Percentiles rank a stretch among this genome's conserved stretches.
phyloP scores from a whole-genome alignment of 768 basidiomycete species.

The Calvatia gigantea region DNA sequence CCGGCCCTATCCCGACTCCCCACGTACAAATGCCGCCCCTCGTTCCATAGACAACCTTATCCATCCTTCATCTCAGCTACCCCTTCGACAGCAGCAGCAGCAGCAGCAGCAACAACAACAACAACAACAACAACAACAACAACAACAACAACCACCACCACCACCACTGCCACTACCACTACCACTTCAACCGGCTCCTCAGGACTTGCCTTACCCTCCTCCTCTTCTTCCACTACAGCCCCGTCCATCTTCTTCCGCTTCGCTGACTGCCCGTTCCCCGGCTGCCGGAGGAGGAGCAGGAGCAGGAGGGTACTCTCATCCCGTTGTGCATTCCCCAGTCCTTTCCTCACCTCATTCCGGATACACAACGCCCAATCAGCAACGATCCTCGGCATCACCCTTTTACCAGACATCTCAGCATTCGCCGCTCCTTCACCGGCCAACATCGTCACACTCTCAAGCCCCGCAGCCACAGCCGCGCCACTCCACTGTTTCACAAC shows the following conservation, averaged over 20 bases:
- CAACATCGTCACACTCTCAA: conserved; percentile 12
- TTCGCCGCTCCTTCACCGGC: conserved; percentile 14
- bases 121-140: not conserved
- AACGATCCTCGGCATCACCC: conserved; percentile 15
- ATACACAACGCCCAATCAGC: conserved; percentile 1
- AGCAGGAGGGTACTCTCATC: conserved; percentile 2
- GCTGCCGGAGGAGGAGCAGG: too few relatives aligned
- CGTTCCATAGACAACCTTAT: conserved; percentile 14
- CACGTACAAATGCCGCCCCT: conserved; percentile 12
- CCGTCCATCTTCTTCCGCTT: conserved; percentile 16
- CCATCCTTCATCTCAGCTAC: conserved; percentile 11
- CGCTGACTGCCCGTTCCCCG: conserved; percentile 8
- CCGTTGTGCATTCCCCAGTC: conserved; percentile 1
- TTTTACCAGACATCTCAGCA: conserved; percentile 12
- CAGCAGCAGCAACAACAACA: conserved; percentile 10
- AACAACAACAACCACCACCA: not conserved
- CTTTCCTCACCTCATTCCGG: conserved; percentile 8
- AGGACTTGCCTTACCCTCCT: too few relatives aligned
- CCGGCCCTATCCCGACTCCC: conserved; percentile 10
- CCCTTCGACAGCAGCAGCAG: conserved; percentile 2
- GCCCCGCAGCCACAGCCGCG: conserved; percentile 13
- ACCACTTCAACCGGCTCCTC: too few relatives aligned
- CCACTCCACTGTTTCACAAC: conserved; percentile 11
- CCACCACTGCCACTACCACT: not conserved
- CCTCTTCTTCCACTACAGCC: too few relatives aligned